A percentile compares a stretch with the other conserved stretches of the same genome.
phyloP scores from a whole-genome alignment of 2,329 filamentous ascomycete species.

The Elsinoe arachidis region DNA sequence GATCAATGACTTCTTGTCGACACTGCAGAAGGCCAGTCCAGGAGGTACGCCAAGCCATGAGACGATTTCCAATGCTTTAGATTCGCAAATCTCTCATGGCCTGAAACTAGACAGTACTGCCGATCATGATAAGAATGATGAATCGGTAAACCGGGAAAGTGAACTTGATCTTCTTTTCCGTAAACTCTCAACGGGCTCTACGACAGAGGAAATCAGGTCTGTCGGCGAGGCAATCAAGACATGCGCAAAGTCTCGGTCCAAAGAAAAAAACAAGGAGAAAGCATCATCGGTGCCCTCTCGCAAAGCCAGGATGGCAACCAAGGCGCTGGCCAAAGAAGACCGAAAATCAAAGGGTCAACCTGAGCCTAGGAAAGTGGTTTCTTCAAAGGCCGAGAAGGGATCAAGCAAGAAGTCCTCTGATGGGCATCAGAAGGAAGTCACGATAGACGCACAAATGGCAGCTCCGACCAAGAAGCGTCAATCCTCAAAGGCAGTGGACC shows the following conservation, averaged over 20 bases:
- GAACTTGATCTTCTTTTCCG: too few species aligned
- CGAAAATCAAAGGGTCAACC: not conserved
- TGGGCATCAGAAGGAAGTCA: too few species aligned
- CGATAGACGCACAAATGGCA: too few species aligned
- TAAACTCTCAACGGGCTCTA: too few species aligned
- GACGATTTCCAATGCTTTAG: not conserved
- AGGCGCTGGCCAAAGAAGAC: not conserved
- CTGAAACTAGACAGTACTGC: not conserved
- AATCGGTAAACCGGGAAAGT: too few species aligned
- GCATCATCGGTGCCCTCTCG: not conserved
- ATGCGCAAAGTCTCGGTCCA: too few species aligned
- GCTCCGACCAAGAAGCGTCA: not conserved
- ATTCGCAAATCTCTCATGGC: not conserved
- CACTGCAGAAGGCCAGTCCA: not conserved
- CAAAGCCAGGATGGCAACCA: not conserved
- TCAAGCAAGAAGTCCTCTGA: too few species aligned
- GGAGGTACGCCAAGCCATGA: not conserved
- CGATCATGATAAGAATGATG: not conserved
- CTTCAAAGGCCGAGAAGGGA: too few species aligned
- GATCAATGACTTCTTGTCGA: conserved; percentile 1
- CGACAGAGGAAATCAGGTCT: too few species aligned
- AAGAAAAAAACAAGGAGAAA: not conserved
- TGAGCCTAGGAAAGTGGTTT: too few species aligned
- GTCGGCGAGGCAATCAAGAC: too few species aligned
- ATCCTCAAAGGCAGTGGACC: not conserved